Evolutionary conservation across 73 alveolate species (phyloP), one percentile per base, ranked within the genome.

Genomic region (Symbiodinium natans): DNA sequence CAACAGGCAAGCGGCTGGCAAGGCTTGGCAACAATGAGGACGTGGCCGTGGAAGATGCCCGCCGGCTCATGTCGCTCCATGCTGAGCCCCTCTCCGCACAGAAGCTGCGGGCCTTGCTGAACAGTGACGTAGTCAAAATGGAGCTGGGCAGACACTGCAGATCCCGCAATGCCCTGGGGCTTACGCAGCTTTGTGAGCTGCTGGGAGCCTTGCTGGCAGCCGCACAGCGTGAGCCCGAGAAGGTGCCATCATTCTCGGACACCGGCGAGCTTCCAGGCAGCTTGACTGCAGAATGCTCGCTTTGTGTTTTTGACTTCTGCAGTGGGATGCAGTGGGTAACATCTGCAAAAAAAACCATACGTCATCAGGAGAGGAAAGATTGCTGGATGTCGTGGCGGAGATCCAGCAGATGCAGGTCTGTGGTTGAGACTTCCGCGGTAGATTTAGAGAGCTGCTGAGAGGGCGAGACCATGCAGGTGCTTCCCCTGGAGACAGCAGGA

Each of bases 1-100:
- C 95, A 27, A 88, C 95, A 2, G 95, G 95, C 86, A 88, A 88
- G 80, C 85, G 95, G 25, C 33, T 88, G 73, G 95, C 95, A 17
- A 42, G 86, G 23, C 71, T 88, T 46, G 86, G 86, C 7, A 25
- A 7, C 86, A 56, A 75, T 25, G 85, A 87, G 41, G 95, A 88
- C 27, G 95, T 88, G 95, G 95, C 95, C 10, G 95, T 38, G 86
- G 95, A 88, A 41, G 86, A 88, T 31, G 77, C 86, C 19, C 73
- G 86, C 11, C 34, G 95, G 23, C 33, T 88, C 54, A 19, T 88
- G 63, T 88, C 95, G 36, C 38, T 88, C 73, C n/a, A 41, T 2
- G 95, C 95, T 10, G 95, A 88, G 36, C 71, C 86, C 71, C 21
- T 88, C 74, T 56, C 85, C 23, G 63, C 74, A 29, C 95, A 83